A percentile compares a stretch with the other conserved stretches of the same genome.
phyloP scores from a whole-genome alignment of 352 stramenopile species.

The Pythium scleroteichum region DNA sequence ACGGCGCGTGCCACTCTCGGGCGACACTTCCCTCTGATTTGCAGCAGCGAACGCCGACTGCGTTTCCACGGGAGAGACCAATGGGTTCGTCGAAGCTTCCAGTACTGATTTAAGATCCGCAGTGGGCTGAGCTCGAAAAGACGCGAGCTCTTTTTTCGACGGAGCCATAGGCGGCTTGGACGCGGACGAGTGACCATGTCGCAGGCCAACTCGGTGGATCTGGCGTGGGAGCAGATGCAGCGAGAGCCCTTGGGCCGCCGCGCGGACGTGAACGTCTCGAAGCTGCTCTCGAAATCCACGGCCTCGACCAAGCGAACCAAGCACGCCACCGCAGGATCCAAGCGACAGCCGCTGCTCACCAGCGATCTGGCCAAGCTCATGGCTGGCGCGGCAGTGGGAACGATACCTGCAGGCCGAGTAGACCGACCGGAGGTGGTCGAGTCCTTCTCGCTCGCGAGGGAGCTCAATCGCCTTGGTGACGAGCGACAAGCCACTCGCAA shows the following conservation, averaged over 20 bases:
- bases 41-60: no score
- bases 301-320: slow-evolving; percentile 7
- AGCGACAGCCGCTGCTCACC: not conserved
- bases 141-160: no score
- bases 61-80: no score
- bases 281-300: slow-evolving; percentile 47
- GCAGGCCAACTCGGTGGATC: slow-evolving; percentile 34
- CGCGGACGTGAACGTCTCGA: slow-evolving; percentile 27
- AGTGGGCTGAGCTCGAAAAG: no score
- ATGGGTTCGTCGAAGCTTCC: no score
- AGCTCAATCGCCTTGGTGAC: slow-evolving; percentile 64
- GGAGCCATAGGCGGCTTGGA: no score
- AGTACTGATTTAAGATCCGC: no score
- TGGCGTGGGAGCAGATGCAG: slow-evolving; percentile 53
- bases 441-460: slow-evolving; percentile 34
- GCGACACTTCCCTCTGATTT: no score
- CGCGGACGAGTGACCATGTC: not conserved
- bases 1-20: no score
- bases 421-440: not conserved
- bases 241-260: slow-evolving; percentile 19
- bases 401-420: no score
- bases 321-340: not conserved
- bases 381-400: no score
- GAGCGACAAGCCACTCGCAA: slow-evolving; percentile 56
- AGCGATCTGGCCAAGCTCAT: slow-evolving; percentile 2